Conservation (phyloP, 139 green algal genomes). For the Chlorella sp. region DNA sequence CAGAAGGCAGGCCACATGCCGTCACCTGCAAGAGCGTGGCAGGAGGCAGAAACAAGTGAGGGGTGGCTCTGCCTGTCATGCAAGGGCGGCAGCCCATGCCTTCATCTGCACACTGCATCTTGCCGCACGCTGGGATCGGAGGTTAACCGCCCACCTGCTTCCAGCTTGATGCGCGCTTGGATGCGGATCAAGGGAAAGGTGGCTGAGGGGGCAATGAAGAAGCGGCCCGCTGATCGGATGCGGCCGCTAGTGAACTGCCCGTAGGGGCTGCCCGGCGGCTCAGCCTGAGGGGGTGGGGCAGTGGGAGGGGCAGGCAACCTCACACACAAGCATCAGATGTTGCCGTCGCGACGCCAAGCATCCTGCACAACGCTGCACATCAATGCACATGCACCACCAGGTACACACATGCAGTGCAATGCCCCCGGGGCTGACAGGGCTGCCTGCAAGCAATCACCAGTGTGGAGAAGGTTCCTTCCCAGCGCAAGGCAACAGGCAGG, state of each 20-base stretch:
- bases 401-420: too few relatives aligned
- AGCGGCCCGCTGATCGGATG: not conserved
- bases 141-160: not conserved
- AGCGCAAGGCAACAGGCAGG: too few relatives aligned
- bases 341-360: too few relatives aligned
- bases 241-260: not conserved
- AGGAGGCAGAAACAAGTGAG: not conserved
- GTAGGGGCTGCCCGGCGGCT: not conserved
- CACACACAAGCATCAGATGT: too few relatives aligned
- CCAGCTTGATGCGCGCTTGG: not conserved
- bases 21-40: not conserved
- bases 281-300: not conserved
- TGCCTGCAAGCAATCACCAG: too few relatives aligned
- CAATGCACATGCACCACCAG: too few relatives aligned
- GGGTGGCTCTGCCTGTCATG: not conserved
- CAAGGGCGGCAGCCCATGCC: too few relatives aligned
- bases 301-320: too few relatives aligned
- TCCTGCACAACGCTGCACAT: too few relatives aligned
- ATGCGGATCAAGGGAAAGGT: not conserved
- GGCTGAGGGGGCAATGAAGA: not conserved
- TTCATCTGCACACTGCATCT: too few relatives aligned
- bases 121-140: not conserved
- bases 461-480: too few relatives aligned
- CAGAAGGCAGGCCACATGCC: conserved; percentile 11
- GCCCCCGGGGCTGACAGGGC: too few relatives aligned